Base-by-base conservation (phyloP, 805 yeast genomes). In the Candida khao-thaluensis region DNA sequence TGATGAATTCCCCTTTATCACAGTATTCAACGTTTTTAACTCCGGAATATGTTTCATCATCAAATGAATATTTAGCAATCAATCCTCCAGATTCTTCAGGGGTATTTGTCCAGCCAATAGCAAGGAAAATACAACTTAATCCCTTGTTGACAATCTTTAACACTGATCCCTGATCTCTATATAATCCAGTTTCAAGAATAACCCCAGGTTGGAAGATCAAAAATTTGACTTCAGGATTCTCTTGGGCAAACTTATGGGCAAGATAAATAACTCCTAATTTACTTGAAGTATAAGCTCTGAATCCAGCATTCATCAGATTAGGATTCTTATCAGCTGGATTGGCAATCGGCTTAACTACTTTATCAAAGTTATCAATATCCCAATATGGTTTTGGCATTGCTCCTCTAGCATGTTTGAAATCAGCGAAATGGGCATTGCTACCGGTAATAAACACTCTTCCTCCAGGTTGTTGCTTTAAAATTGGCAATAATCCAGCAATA, bases 181-280 rank as follows among this genome's bases (percentile, higher is more conserved):
- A 5, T 17, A 34, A 17, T 7, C 30, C 30, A 5, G 37, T n/a
- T 7, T 11, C 10, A 4, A 23, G 30, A 11, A 40, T 33, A 17
- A 34, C 10, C 3, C 43, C 38, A 5, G 43, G 43, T 11, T 40
- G 30, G 20, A 31, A 40, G 14, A 29, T 23, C 7, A 40, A 9
- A 12, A 40, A 34, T 17, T 35, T 30, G n/a, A 40, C 31, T 2
- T 34, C 20, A 8, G 30, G 33, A 21, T 40, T 17, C 11, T 24
- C 27, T 24, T 24, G 24, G 4, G 43, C 43, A 23, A 30, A 22
- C 12, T 40, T 34, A 17, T 35, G 30, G 7, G 21, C 17, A 7
- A 35, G 16, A 35, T 40, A 40, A 17, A 30, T n/a, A 7, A 40
- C 28, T 4, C 30, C 43, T 24, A 40, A 40, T 35, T 40, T 40